A percentile compares a stretch with the other conserved stretches of the same genome.
Evolutionary conservation across 345 rosid species (phyloP).

Genomic region (Heritiera littoralis): DNA sequence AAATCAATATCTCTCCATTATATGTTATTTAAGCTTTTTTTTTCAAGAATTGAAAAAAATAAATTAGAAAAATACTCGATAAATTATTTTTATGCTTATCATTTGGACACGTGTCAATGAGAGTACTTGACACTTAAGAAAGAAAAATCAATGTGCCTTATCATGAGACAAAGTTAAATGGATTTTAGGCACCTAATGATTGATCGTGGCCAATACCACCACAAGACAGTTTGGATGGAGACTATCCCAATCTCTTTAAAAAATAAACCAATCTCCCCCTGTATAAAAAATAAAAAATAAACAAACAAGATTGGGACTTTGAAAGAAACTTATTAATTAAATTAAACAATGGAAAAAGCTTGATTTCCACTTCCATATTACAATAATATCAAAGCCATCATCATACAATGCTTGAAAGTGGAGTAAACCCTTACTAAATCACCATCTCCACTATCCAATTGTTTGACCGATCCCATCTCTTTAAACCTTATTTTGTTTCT

Average conservation of each 20-base stretch:
- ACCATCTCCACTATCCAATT: conserved; percentile 24
- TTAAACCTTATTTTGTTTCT: background rate
- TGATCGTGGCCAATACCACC: background rate
- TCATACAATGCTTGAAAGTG: conserved; percentile 41
- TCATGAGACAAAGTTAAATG: background rate
- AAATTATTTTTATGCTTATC: no score
- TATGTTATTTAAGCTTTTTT: no score
- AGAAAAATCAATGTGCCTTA: background rate
- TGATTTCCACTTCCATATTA: conserved; percentile 30
- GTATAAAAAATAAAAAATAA: background rate
- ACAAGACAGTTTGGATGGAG: conserved; percentile 1
- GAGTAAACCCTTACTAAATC: conserved; percentile 29
- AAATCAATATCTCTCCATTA: no score
- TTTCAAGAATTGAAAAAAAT: no score
- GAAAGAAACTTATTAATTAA: background rate
- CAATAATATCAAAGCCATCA: conserved; percentile 35
- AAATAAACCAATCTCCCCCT: background rate
- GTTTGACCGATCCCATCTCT: background rate
- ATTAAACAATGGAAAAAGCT: background rate
- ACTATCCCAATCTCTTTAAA: background rate
- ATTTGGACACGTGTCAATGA: background rate
- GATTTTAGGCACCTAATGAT: conserved; percentile 11
- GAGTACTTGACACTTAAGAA: background rate
- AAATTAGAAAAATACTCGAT: no score
- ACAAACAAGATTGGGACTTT: background rate